These are phyloP conservation scores for Byssochlamys sp. DNA, from an alignment of 2,329 filamentous ascomycete species.

Conservation along the genomic window DNA sequence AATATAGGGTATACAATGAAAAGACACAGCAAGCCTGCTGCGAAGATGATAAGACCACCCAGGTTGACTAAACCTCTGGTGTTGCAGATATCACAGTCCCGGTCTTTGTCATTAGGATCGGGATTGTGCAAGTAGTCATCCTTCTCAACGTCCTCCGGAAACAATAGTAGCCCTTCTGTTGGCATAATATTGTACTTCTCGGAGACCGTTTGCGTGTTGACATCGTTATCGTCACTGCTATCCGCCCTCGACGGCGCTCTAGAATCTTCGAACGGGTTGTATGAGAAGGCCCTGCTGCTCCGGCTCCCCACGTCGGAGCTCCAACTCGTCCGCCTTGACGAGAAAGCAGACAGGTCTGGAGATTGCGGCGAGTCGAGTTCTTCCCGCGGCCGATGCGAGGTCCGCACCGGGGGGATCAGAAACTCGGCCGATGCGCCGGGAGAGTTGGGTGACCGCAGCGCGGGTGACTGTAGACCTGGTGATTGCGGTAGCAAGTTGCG, in stretches of 20 bases:
- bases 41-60: conserved; percentile 52
- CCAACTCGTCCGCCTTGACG: conserved; percentile 56
- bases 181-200: conserved; percentile 66
- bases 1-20: conserved; percentile 63
- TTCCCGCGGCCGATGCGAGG: conserved; percentile 43
- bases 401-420: conserved; percentile 28
- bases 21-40: conserved; percentile 51
- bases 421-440: conserved; percentile 36
- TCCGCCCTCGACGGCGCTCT: conserved; percentile 49
- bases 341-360: conserved; percentile 42
- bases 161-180: conserved; percentile 56
- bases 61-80: conserved; percentile 56
- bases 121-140: conserved; percentile 65
- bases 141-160: conserved; percentile 63
- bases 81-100: conserved; percentile 57
- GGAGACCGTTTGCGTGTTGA: conserved; percentile 64
- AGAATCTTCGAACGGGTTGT: conserved; percentile 54
- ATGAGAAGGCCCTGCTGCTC: conserved; percentile 40
- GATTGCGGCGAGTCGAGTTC: conserved; percentile 40
- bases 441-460: conserved; percentile 29
- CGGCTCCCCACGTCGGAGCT: conserved; percentile 49
- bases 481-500: conserved; percentile 14
- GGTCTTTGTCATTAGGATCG: conserved; percentile 52
- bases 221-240: conserved; percentile 52
- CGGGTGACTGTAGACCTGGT: conserved; percentile 15